Evolutionary conservation across 1,284 basidiomycete genomes (phyloP), one percentile per base, ranked within the genome.

Genomic region (Puccinia novopanici): DNA sequence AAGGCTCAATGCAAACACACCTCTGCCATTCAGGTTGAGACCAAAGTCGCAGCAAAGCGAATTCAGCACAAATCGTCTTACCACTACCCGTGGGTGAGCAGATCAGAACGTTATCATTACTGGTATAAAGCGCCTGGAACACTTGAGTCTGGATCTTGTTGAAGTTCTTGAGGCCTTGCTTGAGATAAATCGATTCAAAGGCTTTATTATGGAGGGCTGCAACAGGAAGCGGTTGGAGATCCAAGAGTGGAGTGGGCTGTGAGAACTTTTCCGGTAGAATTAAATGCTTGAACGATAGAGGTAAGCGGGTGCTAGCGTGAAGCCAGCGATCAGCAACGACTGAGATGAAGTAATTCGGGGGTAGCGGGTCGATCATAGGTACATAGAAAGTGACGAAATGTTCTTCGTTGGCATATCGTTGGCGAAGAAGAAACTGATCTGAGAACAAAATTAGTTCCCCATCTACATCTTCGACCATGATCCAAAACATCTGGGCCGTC

Each of bases 71-170:
- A 61, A 98, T 92, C 0, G 95, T 98, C 89, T 99, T 99, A 45
- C 97, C 96, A 81, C 93, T 94, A 13, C 97, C 96, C 0, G 95
- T 95, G 0, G 97, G 96, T 0, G 95, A 96, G 34, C 95, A 95
- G 80, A 99, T 91, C 84, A 99, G 94, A 57, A 96, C 92, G 84
- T 95, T 97, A 85, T 98, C 95, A 85, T 98, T 95, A 0, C 94
- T 92, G 0, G 93, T 95, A 86, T 96, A 99, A 0, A 99, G 88
- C 0, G 95, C 94, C 84, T 98, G 96, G 91, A 98, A 99, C 52
- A 97, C 94, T 87, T 99, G 97, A 0, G 95, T 99, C 86, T 99
- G 97, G 83, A 98, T 97, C 87, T 98, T 98, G 90, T 99, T 99
- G 89, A 98, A 98, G 48, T 82, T 82, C 45, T 75, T 72, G 34